Conservation (phyloP, 1,284 basidiomycete genomes). For the Ceratorhiza oryzae-sativae region DNA sequence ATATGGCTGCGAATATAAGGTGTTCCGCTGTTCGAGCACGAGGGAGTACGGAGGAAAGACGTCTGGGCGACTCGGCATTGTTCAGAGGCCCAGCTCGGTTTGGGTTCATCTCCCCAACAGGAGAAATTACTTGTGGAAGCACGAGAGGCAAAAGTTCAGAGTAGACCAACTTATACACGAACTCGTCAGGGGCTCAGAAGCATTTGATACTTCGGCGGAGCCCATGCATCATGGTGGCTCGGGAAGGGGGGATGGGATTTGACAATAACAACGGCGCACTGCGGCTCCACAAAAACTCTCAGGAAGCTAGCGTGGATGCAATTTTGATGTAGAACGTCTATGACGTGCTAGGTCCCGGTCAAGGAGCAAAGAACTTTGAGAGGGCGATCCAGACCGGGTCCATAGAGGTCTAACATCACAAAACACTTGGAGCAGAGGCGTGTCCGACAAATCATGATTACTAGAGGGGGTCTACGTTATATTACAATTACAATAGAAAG, state of each 20-base stretch:
- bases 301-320: background rate
- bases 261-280: no score
- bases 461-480: background rate
- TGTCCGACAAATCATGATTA: background rate
- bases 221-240: background rate
- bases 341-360: conserved; percentile 2
- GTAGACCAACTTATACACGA: no score
- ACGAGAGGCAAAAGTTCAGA: no score
- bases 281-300: background rate
- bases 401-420: background rate
- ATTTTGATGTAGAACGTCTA: background rate
- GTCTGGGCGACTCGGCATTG: background rate
- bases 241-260: background rate
- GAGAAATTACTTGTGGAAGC: background rate
- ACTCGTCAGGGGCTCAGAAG: background rate
- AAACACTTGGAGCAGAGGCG: background rate
- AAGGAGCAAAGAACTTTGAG: background rate
- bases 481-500: background rate
- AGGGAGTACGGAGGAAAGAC: background rate
- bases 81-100: background rate
- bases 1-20: background rate
- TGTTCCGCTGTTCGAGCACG: background rate
- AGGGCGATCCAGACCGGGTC: background rate
- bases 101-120: background rate
- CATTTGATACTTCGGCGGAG: background rate